Conservation (phyloP, 306 rosid genomes). For the Myrica gale region DNA sequence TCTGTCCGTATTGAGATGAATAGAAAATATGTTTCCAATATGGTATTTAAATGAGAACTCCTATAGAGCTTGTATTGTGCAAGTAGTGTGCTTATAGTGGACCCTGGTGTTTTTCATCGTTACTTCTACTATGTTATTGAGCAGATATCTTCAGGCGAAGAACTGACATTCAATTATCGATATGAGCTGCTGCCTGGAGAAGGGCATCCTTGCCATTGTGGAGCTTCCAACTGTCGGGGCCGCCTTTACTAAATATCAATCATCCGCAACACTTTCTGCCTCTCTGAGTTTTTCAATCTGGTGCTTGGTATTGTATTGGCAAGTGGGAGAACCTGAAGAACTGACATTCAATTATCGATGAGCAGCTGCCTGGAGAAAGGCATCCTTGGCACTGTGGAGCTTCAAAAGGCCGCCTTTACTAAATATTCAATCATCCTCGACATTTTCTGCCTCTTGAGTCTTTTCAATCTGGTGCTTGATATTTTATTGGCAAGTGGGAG, state of each 20-base stretch:
- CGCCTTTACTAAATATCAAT: slow-evolving; percentile 42
- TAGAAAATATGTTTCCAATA: slow-evolving; percentile 9
- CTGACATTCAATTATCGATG: slow-evolving; percentile 57
- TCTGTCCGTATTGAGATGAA: slow-evolving; percentile 3
- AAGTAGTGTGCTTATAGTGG: slow-evolving; percentile 1
- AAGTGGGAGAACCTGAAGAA: slow-evolving; percentile 52
- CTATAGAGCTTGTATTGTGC: neutral
- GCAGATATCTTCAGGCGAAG: slow-evolving; percentile 94
- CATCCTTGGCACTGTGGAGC: slow-evolving; percentile 66
- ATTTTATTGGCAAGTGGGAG: slow-evolving; percentile 12
- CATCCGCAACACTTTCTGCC: slow-evolving; percentile 9
- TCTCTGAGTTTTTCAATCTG: slow-evolving; percentile 24
- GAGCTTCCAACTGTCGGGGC: slow-evolving; percentile 59
- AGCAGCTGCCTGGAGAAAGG: slow-evolving; percentile 60
- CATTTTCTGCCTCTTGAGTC: slow-evolving; percentile 17
- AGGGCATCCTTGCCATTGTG: slow-evolving; percentile 72
- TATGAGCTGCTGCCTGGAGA: slow-evolving; percentile 56
- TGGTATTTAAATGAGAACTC: neutral
- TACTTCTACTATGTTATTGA: slow-evolving; percentile 21
- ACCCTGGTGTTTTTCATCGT: neutral
- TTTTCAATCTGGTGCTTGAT: slow-evolving; percentile 24
- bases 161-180: slow-evolving; percentile 62
- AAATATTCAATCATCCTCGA: slow-evolving; percentile 19
- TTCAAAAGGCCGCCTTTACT: slow-evolving; percentile 53
- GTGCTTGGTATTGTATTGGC: slow-evolving; percentile 10